These are phyloP conservation scores for Fusarium tuaranense DNA, from an alignment of 2,329 filamentous ascomycete species.

Conservation along the genomic window DNA sequence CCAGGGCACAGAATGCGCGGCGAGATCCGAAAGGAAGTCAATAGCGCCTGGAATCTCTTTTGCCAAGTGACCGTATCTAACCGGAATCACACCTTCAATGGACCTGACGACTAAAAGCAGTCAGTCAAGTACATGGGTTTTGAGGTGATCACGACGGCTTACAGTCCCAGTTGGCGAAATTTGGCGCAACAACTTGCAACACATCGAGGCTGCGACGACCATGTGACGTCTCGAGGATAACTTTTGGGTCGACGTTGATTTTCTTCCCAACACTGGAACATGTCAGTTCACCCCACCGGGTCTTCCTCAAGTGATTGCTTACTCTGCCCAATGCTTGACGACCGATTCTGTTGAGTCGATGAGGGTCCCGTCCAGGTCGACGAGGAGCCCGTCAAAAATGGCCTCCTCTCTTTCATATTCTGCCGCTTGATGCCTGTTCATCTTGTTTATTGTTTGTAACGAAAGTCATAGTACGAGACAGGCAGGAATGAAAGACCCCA, in stretches of 20 bases:
- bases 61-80: not conserved
- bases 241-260: not conserved
- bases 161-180: not conserved
- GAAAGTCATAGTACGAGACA: not conserved
- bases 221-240: not conserved
- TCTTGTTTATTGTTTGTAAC: not conserved
- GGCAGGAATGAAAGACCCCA: not conserved
- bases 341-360: not conserved
- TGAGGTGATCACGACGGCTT: not conserved
- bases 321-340: not conserved
- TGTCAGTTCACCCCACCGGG: not conserved
- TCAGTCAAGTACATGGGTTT: not conserved
- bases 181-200: not conserved
- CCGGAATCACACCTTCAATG: not conserved
- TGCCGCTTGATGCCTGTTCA: not conserved
- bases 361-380: not conserved
- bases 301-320: not conserved
- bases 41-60: not conserved
- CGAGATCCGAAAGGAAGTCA: not conserved
- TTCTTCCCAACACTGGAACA: not conserved
- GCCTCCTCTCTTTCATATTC: not conserved
- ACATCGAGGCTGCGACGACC: not conserved
- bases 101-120: not conserved
- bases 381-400: not conserved
- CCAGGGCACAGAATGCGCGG: not conserved